phyloP scores from a whole-genome alignment of 805 yeast genomes.

The Spathaspora girioi region DNA sequence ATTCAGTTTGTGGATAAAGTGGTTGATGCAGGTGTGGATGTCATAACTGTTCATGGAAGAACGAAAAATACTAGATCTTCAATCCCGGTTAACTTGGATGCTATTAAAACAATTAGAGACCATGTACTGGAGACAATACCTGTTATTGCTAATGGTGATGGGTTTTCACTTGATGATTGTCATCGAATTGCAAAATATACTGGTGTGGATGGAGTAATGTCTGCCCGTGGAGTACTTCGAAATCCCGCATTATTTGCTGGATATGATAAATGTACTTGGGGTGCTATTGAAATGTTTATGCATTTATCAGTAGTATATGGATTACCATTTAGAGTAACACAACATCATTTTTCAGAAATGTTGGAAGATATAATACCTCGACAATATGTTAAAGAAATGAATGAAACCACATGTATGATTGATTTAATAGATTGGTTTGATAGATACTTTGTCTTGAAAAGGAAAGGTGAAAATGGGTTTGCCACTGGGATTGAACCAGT shows the following conservation, averaged over 20 bases:
- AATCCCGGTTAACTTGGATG: conserved; percentile 77
- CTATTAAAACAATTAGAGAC: conserved; percentile 63
- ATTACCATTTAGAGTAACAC: conserved; percentile 76
- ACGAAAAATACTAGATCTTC: conserved; percentile 82
- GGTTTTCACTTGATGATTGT: conserved; percentile 67
- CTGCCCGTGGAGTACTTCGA: conserved; percentile 80
- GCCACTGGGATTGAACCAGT: conserved; percentile 43
- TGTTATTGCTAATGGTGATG: conserved; percentile 98
- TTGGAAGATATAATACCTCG: conserved; percentile 47
- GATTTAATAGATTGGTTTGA: conserved; percentile 86
- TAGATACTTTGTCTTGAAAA: conserved; percentile 54
- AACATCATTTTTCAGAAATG: conserved; percentile 91
- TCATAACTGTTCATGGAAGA: conserved; percentile 92
- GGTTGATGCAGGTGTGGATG: conserved; percentile 88
- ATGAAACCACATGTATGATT: conserved; percentile 52
- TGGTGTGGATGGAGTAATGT: conserved; percentile 90
- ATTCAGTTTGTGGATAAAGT: conserved; percentile 66
- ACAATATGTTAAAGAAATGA: conserved; percentile 48
- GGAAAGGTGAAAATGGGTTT: conserved; percentile 69
- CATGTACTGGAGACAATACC: conserved; percentile 51
- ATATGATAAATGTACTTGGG: conserved; percentile 76
- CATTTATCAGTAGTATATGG: conserved; percentile 77
- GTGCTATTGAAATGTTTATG: conserved; percentile 81
- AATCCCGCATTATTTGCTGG: conserved; percentile 92
- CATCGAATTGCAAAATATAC: conserved; percentile 57